Conservation (phyloP, 768 basidiomycete species). For the Cantharellus cinnabarinus region DNA sequence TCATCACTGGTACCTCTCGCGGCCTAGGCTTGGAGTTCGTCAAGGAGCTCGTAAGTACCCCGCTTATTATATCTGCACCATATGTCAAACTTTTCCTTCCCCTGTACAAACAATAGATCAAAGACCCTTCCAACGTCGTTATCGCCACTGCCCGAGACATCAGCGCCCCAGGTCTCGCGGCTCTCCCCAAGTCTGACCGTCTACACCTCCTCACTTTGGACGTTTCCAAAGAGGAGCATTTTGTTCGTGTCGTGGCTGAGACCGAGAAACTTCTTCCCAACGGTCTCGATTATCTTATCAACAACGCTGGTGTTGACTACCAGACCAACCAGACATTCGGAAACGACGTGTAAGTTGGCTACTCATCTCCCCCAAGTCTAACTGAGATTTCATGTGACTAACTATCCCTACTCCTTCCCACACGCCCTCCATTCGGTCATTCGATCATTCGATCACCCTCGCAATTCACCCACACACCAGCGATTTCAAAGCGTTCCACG, state of each 20-base stretch:
- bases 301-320: conserved; percentile 2
- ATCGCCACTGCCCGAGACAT: conserved; percentile 4
- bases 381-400: neutral
- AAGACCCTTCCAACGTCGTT: conserved; percentile 2
- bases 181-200: neutral
- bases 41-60: conserved; percentile 2
- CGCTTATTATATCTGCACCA: neutral
- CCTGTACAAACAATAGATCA: neutral
- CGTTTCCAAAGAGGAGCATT: neutral
- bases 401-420: neutral
- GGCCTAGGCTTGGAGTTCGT: conserved; percentile 4
- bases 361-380: neutral
- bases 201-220: conserved; percentile 1
- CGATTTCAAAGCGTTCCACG: neutral
- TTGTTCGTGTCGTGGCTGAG: neutral
- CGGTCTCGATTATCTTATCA: conserved; percentile 2
- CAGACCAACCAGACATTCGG: neutral
- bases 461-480: neutral
- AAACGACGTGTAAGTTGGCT: neutral
- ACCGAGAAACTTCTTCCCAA: neutral
- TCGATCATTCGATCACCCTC: neutral
- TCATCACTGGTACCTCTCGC: conserved; percentile 4
- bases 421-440: neutral
- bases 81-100: neutral
- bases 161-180: neutral